A percentile compares a stretch with the other conserved stretches of the same genome.
phyloP scores from a whole-genome alignment of 164 flowering plant species.

The Kalanchoe fedtschenkoi region DNA sequence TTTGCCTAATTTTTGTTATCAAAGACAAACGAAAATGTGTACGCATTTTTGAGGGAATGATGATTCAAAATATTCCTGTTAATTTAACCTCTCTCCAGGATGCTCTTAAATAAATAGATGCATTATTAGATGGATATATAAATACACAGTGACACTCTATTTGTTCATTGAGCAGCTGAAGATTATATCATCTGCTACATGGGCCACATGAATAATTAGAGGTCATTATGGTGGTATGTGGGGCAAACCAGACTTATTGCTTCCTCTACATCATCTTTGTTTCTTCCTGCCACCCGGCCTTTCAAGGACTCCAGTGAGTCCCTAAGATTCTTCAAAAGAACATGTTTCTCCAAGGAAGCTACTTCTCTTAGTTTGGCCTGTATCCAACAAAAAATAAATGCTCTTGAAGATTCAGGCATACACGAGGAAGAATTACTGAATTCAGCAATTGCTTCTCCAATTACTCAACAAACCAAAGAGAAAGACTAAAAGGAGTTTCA shows the following conservation, averaged over 20 bases:
- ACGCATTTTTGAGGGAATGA: background rate
- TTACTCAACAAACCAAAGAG: background rate
- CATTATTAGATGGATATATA: background rate
- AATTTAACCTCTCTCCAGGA: background rate
- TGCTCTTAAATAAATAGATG: background rate
- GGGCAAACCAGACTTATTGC: slow-evolving; percentile 58
- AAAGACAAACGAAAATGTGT: background rate
- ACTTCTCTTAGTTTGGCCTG: slow-evolving; percentile 64
- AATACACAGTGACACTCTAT: background rate
- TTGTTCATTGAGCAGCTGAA: background rate
- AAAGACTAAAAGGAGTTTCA: too few species aligned
- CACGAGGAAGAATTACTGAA: background rate
- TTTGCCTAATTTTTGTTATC: background rate
- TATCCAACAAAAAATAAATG: slow-evolving; percentile 3
- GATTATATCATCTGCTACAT: background rate
- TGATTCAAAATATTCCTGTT: background rate
- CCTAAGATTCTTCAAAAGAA: slow-evolving; percentile 65
- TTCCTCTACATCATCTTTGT: slow-evolving; percentile 69
- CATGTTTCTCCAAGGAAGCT: slow-evolving; percentile 58
- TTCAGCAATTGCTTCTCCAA: background rate
- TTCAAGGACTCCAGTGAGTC: slow-evolving; percentile 59
- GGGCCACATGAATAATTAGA: background rate
- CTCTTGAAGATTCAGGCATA: too few species aligned
- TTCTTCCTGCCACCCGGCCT: slow-evolving; percentile 52
- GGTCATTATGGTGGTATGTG: background rate